Base-by-base conservation (phyloP, 2,329 filamentous ascomycete species). In the Ascocoryne sarcoides region DNA sequence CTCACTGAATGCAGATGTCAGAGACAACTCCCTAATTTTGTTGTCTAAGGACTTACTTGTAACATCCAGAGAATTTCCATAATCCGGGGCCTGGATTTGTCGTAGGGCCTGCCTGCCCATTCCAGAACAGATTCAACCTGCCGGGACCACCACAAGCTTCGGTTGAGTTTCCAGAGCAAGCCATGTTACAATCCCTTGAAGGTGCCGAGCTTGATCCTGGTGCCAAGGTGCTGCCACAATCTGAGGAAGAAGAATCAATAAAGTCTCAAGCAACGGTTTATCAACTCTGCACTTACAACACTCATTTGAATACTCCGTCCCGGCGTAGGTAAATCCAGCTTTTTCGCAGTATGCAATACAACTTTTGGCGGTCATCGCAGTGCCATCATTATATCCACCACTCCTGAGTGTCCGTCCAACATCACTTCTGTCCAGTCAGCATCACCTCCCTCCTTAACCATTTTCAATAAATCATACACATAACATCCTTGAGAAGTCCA, bases 211-310 rank as follows among this genome's bases (percentile, higher is more conserved):
- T 26, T 7, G 7, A 7, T 7, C 12, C 12, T 26, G 23, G 12
- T 26, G 7, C 23, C 7, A 26, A 7, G 7, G 23, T 60, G 28
- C 60, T 59, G 44, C 60, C 62, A 20, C 52, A 44, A 39, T 62
- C 52, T 20, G 18, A 4, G 3, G 32, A 19, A 7, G 47, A 44
- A 5, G 44, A 16, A 43, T 61, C 12, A 7, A 26, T 26, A 26
- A 7, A 7, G 7, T 26, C 23, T 26, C 23, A 26, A 12, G 23
- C 7, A 26, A 12, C 7, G 23, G 12, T 7, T 7, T 7, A 26
- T 7, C 7, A 26, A 7, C 23, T n/a, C n/a, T n/a, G n/a, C 57
- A 15, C 47, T 42, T 40, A 51, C 43, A 52, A 42, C 52, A 54
- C 39, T 50, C 40, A 16, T 36, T 17, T 10, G 34, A 29, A 23